Evolutionary conservation across 2,329 filamentous ascomycete genomes (phyloP), one percentile per base, ranked within the genome.

Genomic region (Monilinia aucupariae): DNA sequence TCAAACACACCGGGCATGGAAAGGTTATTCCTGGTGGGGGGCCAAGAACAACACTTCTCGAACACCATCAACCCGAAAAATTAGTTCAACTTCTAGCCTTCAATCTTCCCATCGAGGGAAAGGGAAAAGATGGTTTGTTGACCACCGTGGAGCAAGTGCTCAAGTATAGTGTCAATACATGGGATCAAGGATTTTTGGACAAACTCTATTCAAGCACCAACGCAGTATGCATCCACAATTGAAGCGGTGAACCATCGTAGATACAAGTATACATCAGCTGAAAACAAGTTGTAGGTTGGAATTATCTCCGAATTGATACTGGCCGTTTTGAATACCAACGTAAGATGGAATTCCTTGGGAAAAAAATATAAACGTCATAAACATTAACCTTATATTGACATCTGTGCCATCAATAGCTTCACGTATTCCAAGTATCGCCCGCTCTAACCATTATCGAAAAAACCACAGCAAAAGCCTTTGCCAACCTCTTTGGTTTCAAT

Each of bases 101-200:
- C 48, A 76, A 82, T 8, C 77, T 91, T 7, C 86, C 88, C 0
- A 76, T 75, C 3, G 74, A 80, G 47, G 86, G 84, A 9, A 78
- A 78, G 66, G 88, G 87, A 0, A 89, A 89, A 69, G 83, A 89
- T 50, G 93, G 92, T 0, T 78, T 97, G 39, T 78, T 96, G 34
- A 81, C 85, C 41, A 84, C 85, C 3, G 82, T 96, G 52, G 79
- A 85, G 68, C 83, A 86, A 65, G 81, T 97, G 25, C 80, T 97
- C 49, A 81, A 84, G 67, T 92, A 96, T 76, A 94, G 89, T 72
- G 93, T 97, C 72, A 99, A 99, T 77, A 97, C 93, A n/a, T 97
- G 92, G 90, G 90, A 96, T 72, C 92, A 96, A 76, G 93, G 93
- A 13, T 99, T 97, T 76, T 78, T 97, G 72, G 92, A 97, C 77